Conservation (phyloP, 2,329 filamentous ascomycete genomes). For the Pyricularia pennisetigena region DNA sequence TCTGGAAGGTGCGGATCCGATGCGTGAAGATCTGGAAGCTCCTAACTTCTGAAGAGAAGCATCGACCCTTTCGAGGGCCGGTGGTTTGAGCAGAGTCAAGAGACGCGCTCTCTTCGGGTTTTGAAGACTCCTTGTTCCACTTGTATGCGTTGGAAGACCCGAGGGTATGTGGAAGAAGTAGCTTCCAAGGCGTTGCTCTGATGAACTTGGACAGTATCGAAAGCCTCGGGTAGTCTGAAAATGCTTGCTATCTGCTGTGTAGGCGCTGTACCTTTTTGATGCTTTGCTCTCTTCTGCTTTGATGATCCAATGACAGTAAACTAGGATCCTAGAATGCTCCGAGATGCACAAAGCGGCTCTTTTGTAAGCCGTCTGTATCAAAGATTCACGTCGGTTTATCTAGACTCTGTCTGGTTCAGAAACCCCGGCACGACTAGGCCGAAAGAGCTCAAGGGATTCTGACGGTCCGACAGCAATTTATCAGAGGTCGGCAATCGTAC, state of each 20-base stretch:
- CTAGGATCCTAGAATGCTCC: neutral
- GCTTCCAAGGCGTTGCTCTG: neutral
- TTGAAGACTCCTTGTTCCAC: neutral
- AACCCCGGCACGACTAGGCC: neutral
- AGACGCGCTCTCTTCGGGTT: neutral
- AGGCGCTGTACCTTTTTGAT: neutral
- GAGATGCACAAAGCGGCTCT: neutral
- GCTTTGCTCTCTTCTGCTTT: neutral
- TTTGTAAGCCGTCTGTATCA: neutral
- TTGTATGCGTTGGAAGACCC: neutral
- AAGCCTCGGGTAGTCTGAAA: neutral
- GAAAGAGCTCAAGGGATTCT: neutral
- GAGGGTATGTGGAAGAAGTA: neutral
- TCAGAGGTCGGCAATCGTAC: neutral
- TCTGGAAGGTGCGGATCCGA: neutral
- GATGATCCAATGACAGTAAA: neutral
- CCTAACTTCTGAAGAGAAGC: neutral
- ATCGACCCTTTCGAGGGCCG: neutral
- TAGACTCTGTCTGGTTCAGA: neutral
- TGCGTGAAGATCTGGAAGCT: neutral
- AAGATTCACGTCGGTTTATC: neutral
- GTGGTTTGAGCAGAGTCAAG: neutral
- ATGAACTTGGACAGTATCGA: neutral
- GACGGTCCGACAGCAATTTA: neutral
- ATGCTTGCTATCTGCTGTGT: neutral